These are phyloP conservation scores for Vanilla planifolia DNA, from an alignment of 106 monocot species.

Conservation along the genomic window DNA sequence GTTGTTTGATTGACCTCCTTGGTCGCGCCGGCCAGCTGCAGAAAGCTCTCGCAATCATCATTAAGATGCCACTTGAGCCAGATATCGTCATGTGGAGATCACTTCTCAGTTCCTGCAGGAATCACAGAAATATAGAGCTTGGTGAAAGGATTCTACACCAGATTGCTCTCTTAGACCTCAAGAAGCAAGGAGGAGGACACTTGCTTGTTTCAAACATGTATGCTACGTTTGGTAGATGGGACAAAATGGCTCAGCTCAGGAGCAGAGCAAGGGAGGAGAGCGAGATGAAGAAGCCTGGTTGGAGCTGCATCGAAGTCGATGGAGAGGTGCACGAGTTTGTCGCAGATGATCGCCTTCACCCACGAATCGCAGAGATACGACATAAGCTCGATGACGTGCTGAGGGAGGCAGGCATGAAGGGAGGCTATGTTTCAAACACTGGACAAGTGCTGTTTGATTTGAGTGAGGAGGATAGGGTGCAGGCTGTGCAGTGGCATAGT, in stretches of 20 bases:
- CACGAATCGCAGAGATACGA: conserved; percentile 21
- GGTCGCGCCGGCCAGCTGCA: conserved; percentile 24
- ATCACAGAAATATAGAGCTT: conserved; percentile 25
- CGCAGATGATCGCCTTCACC: conserved; percentile 30
- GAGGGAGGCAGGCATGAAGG: conserved; percentile 20
- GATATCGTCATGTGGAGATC: conserved; percentile 42
- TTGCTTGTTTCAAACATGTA: conserved; percentile 40
- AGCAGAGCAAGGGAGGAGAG: conserved; percentile 8
- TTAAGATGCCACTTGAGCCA: conserved; percentile 32
- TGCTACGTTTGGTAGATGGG: conserved; percentile 32
- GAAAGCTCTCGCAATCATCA: conserved; percentile 18
- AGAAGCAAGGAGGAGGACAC: conserved; percentile 15
- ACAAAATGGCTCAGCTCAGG: conserved; percentile 17
- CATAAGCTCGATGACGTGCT: conserved; percentile 23
- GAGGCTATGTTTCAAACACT: conserved; percentile 23
- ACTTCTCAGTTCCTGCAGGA: conserved; percentile 38
- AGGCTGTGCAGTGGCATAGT: conserved; percentile 41
- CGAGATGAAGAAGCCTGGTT: conserved; percentile 18
- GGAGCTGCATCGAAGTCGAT: conserved; percentile 40
- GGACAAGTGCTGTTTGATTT: conserved; percentile 36
- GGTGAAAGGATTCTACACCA: conserved; percentile 16
- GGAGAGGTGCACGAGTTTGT: conserved; percentile 38
- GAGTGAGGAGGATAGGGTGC: conserved; percentile 38
- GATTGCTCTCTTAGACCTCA: conserved; percentile 11
- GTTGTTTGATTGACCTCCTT: conserved; percentile 38